Conservation (phyloP, 768 basidiomycete species). For the Artomyces pyxidatus region DNA sequence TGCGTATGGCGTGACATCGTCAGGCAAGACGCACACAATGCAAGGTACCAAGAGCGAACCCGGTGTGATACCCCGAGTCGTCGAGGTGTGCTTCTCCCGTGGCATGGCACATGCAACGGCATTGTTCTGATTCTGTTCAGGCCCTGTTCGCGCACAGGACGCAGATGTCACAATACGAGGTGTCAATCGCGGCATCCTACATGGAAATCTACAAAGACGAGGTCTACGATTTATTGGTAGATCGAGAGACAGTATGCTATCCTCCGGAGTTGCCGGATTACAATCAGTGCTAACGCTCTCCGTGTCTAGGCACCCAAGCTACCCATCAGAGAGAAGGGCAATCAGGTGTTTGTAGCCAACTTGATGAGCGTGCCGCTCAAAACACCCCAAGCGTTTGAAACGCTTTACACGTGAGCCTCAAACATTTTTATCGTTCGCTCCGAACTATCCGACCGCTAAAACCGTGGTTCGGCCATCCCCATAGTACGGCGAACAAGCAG, state of each 20-base stretch:
- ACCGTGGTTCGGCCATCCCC: no score
- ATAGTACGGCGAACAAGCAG: conserved; percentile 60
- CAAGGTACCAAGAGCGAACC: conserved; percentile 66
- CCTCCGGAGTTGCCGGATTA: no score
- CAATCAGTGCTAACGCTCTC: neutral
- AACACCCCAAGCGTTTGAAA: conserved; percentile 40
- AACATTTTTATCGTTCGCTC: no score
- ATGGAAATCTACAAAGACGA: conserved; percentile 94
- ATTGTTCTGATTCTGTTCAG: neutral
- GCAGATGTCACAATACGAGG: conserved; percentile 24
- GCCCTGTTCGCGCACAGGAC: conserved; percentile 11
- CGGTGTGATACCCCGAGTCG: conserved; percentile 80
- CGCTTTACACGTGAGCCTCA: conserved; percentile 35
- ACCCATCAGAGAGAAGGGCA: conserved; percentile 47
- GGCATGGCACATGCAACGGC: neutral
- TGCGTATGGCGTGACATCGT: conserved; percentile 86
- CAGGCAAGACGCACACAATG: conserved; percentile 92
- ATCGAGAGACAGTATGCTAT: conserved; percentile 51
- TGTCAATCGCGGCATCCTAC: conserved; percentile 56
- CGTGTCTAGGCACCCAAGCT: conserved; percentile 40
- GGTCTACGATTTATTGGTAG: conserved; percentile 77
- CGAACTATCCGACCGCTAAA: no score
- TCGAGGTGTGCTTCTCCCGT: conserved; percentile 42
- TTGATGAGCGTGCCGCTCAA: conserved; percentile 31
- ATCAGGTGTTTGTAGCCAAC: conserved; percentile 49